These are phyloP conservation scores for Rugosomyces carneus DNA, from an alignment of 1,284 basidiomycete species.

Conservation along the genomic window DNA sequence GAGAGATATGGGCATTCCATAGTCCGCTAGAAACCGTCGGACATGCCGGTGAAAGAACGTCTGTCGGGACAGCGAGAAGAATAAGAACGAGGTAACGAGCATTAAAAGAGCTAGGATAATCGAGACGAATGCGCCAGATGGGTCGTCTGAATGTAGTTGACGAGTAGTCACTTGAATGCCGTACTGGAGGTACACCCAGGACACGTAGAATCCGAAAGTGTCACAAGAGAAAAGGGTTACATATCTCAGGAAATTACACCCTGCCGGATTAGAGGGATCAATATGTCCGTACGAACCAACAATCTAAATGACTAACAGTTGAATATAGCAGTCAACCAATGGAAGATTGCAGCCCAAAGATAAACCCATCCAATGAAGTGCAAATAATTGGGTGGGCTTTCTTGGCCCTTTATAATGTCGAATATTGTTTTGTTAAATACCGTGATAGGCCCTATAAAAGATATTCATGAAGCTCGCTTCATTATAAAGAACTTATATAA, in stretches of 20 bases:
- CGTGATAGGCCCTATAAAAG: slow-evolving; percentile 70
- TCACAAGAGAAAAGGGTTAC: slow-evolving; percentile 91
- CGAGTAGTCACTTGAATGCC: slow-evolving; percentile 80
- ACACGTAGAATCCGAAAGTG: slow-evolving; percentile 91
- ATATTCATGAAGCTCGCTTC: background rate
- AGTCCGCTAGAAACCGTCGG: slow-evolving; percentile 75
- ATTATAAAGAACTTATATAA: background rate
- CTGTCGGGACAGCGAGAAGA: slow-evolving; percentile 60
- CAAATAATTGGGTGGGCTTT: slow-evolving; percentile 67
- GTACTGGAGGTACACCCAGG: slow-evolving; percentile 86
- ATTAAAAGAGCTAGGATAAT: slow-evolving; percentile 77
- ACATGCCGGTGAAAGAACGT: slow-evolving; percentile 68
- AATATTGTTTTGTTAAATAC: slow-evolving; percentile 91
- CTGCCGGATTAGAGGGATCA: slow-evolving; percentile 35
- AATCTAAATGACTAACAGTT: slow-evolving; percentile 53
- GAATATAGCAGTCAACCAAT: slow-evolving; percentile 81
- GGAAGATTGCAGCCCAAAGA: slow-evolving; percentile 90
- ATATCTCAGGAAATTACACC: slow-evolving; percentile 78
- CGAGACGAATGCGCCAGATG: slow-evolving; percentile 59
- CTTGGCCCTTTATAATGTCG: slow-evolving; percentile 58
- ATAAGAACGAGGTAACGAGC: slow-evolving; percentile 68
- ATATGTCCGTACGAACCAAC: background rate
- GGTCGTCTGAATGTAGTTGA: slow-evolving; percentile 46
- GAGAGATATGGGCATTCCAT: slow-evolving; percentile 85
- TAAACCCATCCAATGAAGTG: slow-evolving; percentile 92